Conservation (phyloP, 225 moss, liverwort and hornwort genomes). For the Lunularia cruciata region DNA sequence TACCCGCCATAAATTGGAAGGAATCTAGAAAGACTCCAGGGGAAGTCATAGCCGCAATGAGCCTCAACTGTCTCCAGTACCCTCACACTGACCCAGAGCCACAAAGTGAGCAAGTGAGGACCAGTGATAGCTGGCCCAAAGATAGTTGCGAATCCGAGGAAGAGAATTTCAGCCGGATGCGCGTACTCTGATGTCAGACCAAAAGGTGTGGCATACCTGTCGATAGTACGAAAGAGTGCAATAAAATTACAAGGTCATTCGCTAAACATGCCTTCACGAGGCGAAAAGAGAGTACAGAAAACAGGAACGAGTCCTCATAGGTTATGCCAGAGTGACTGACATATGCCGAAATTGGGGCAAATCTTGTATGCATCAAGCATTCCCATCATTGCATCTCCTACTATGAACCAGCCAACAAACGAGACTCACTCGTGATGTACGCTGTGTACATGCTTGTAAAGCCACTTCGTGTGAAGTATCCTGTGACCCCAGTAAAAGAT, state of each 20-base stretch:
- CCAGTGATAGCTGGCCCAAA: slow-evolving; percentile 91
- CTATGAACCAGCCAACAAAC: neutral
- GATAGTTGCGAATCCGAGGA: slow-evolving; percentile 89
- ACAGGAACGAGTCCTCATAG: too few relatives aligned
- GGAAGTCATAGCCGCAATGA: slow-evolving; percentile 43
- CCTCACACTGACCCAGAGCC: slow-evolving; percentile 60
- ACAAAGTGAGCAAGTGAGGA: slow-evolving; percentile 59
- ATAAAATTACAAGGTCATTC: neutral
- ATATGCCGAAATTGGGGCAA: too few relatives aligned
- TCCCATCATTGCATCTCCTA: neutral
- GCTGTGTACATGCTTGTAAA: slow-evolving; percentile 59
- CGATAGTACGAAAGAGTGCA: neutral
- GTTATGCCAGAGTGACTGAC: too few relatives aligned
- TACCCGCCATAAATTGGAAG: slow-evolving; percentile 54
- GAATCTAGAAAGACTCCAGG: slow-evolving; percentile 45
- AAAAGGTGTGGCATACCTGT: slow-evolving; percentile 70
- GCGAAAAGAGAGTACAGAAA: too few relatives aligned
- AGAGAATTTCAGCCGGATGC: slow-evolving; percentile 93
- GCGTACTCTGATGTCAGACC: slow-evolving; percentile 99
- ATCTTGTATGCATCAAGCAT: too few relatives aligned
- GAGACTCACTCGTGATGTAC: slow-evolving; percentile 53
- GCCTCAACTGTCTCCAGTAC: slow-evolving; percentile 58
- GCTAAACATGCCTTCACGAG: too few relatives aligned
- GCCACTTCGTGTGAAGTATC: slow-evolving; percentile 60
- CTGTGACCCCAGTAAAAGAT: slow-evolving; percentile 56